Percentiles rank a stretch among this genome's conserved stretches.
Evolutionary conservation across 2,329 filamentous ascomycete genomes (phyloP).

Genomic region (Cladosporium cucumerinum): DNA sequence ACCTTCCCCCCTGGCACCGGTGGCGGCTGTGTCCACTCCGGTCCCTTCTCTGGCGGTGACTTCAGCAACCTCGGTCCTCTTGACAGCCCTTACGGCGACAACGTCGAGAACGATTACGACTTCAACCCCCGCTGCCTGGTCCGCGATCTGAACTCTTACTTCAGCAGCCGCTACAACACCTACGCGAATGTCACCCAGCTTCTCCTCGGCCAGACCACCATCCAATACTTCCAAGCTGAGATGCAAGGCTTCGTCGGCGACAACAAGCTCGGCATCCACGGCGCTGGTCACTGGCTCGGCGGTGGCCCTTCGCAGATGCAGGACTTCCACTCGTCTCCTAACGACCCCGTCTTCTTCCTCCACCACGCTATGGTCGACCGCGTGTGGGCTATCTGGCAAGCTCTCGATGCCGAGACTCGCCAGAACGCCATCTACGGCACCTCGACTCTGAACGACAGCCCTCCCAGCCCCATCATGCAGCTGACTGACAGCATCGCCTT

Average conservation of each 20-base stretch:
- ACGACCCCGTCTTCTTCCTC: conserved; percentile 45
- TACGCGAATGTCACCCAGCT: conserved; percentile 23
- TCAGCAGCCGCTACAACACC: conserved; percentile 18
- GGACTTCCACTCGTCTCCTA: conserved; percentile 36
- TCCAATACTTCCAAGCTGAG: conserved; percentile 18
- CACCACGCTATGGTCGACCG: conserved; percentile 48
- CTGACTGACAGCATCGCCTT: conserved; percentile 38
- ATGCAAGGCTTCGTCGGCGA: conserved; percentile 28
- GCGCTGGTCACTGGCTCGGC: conserved; percentile 46
- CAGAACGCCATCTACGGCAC: conserved; percentile 40
- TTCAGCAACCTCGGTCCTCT: conserved; percentile 23
- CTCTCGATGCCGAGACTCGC: conserved; percentile 36
- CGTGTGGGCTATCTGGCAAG: conserved; percentile 48
- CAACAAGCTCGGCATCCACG: conserved; percentile 36
- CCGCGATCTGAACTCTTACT: conserved; percentile 35
- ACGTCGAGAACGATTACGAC: conserved; percentile 19
- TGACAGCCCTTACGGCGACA: conserved; percentile 23
- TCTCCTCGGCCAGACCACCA: conserved; percentile 19
- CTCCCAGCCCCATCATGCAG: conserved; percentile 42
- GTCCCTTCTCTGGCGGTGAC: conserved; percentile 49
- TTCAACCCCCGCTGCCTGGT: conserved; percentile 19
- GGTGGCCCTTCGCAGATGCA: conserved; percentile 31
- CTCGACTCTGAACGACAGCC: conserved; percentile 43
- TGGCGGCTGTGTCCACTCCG: conserved; percentile 51
- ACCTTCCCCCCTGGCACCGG: conserved; percentile 49